Conservation (phyloP, 2,329 filamentous ascomycete species). For the Trichoderma sp. region DNA sequence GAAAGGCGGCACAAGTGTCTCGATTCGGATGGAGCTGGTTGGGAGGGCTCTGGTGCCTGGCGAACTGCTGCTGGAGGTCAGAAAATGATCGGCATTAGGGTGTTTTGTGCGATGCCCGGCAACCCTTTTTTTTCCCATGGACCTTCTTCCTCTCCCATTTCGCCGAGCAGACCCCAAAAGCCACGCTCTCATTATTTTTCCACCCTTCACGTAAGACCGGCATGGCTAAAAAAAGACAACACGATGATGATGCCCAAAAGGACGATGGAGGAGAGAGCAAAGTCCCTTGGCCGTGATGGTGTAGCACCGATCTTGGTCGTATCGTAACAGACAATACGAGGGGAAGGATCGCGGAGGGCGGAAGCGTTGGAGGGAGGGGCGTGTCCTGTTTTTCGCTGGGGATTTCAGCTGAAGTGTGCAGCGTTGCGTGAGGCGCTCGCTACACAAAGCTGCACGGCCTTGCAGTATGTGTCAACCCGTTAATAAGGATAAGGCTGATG, state of each 20-base stretch:
- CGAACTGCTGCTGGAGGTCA: neutral
- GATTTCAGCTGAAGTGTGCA: neutral
- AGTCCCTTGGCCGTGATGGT: neutral
- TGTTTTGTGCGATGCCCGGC: neutral
- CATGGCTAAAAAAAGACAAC: neutral
- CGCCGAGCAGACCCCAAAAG: neutral
- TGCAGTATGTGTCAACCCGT: neutral
- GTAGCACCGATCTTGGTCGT: conserved; percentile 4
- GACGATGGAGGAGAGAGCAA: neutral
- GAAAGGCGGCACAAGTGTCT: neutral
- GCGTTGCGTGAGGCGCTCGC: neutral
- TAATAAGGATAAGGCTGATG: conserved; percentile 17
- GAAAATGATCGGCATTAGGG: conserved; percentile 1
- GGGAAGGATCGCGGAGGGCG: neutral
- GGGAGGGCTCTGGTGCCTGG: neutral
- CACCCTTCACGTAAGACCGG: neutral
- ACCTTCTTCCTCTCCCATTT: neutral
- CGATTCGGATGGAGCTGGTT: neutral
- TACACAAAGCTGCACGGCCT: neutral
- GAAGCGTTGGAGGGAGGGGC: neutral
- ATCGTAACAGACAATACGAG: neutral
- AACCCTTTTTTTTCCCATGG: neutral
- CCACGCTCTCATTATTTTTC: neutral
- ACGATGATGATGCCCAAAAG: neutral
- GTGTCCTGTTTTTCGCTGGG: neutral